A percentile compares a stretch with the other conserved stretches of the same genome.
These are phyloP conservation scores for Pyrenochaeta sp. DNA, from an alignment of 2,329 filamentous ascomycete genomes.

Conservation along the genomic window DNA sequence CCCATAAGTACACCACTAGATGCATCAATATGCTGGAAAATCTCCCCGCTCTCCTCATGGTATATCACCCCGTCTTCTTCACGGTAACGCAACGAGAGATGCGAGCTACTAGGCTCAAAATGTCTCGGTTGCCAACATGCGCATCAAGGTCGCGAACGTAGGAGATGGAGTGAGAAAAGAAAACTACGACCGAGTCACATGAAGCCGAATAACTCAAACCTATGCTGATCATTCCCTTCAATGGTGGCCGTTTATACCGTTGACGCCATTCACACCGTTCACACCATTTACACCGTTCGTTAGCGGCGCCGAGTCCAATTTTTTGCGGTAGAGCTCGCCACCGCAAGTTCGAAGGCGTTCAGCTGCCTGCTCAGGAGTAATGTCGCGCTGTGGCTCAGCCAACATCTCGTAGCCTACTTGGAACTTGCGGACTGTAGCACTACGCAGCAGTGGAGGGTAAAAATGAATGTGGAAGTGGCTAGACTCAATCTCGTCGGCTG, in stretches of 20 bases:
- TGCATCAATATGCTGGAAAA: no score
- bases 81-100: no score
- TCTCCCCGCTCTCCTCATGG: no score
- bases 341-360: conserved; percentile 77
- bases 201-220: no score
- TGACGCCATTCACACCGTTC: conserved; percentile 20
- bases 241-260: conserved; percentile 23
- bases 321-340: conserved; percentile 84
- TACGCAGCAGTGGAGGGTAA: conserved; percentile 90
- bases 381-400: conserved; percentile 97
- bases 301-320: conserved; percentile 20
- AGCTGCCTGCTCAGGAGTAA: conserved; percentile 95
- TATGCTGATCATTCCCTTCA: background rate
- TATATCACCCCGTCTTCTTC: no score
- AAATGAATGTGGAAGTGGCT: conserved; percentile 98
- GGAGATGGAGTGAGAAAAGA: no score
- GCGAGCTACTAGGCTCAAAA: no score
- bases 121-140: no score
- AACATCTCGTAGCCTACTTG: conserved; percentile 95
- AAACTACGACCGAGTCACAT: no score
- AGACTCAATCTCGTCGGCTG: conserved; percentile 81
- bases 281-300: conserved; percentile 27
- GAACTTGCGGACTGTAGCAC: conserved; percentile 94
- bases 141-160: no score
- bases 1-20: no score